phyloP scores from a whole-genome alignment of 176 grass and related monocot genomes.

The Pontederia paniculata region DNA sequence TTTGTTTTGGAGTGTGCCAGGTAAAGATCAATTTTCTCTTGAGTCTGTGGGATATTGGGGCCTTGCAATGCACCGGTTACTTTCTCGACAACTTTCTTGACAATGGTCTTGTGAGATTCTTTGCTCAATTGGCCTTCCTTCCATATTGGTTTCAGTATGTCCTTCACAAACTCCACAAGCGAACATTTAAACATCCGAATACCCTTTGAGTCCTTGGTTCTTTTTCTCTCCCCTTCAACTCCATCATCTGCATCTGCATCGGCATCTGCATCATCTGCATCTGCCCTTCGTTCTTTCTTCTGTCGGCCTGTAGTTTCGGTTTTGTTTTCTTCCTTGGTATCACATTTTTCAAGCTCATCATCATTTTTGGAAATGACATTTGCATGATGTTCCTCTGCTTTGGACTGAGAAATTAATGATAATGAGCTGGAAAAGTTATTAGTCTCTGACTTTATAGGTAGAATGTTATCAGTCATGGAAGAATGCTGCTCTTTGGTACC shows the following conservation, averaged over 20 bases:
- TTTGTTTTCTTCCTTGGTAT: conserved; percentile 30
- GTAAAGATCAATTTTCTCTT: conserved; percentile 90
- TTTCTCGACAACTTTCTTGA: conserved; percentile 97
- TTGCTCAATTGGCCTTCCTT: conserved; percentile 91
- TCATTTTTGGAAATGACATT: conserved; percentile 4
- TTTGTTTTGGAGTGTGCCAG: conserved; percentile 72
- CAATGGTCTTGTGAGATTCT: conserved; percentile 86
- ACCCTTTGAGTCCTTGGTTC: conserved; percentile 59
- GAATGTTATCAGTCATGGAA: conserved; percentile 19
- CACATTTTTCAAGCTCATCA: conserved; percentile 17
- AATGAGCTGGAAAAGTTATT: conserved; percentile 15
- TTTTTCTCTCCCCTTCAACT: conserved; percentile 45
- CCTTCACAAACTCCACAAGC: conserved; percentile 83
- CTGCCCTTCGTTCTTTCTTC: conserved; percentile 36
- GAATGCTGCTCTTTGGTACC: conserved; percentile 29
- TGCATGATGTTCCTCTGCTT: too few species aligned
- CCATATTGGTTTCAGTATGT: conserved; percentile 82
- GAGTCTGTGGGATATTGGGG: conserved; percentile 52
- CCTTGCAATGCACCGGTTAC: conserved; percentile 61
- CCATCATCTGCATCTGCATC: conserved; percentile 33
- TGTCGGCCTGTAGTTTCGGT: conserved; percentile 20
- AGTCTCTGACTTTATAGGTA: conserved; percentile 27
- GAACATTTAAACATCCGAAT: conserved; percentile 76
- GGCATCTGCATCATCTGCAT: conserved; percentile 22
- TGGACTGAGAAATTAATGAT: too few species aligned